Percentiles rank a stretch among this genome's conserved stretches.
Conservation (phyloP, 306 rosid species). For the Sechiopsis laciniata region DNA sequence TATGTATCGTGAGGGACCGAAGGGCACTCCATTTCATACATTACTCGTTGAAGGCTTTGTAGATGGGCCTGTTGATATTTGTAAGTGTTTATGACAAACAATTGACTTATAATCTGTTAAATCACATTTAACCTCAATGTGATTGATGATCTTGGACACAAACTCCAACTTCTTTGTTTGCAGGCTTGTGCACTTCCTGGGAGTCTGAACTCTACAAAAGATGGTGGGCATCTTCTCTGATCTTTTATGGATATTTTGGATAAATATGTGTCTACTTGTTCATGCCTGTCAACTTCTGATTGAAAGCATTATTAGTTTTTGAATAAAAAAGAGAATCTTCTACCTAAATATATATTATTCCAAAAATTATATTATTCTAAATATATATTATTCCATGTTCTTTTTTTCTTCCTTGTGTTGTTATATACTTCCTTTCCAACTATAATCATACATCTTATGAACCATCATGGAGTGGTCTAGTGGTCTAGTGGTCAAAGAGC, state of each 20-base stretch:
- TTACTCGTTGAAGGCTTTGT: slow-evolving; percentile 87
- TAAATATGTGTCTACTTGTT: not conserved
- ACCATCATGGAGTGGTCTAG: too few species aligned
- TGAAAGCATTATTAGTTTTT: not conserved
- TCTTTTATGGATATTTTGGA: not conserved
- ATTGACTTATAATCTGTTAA: too few species aligned
- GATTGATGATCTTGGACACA: slow-evolving; percentile 12
- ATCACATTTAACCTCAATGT: too few species aligned
- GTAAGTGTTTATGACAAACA: slow-evolving; percentile 50
- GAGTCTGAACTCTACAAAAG: slow-evolving; percentile 65
- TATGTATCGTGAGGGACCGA: slow-evolving; percentile 84
- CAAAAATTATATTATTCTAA: not conserved
- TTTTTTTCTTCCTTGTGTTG: not conserved
- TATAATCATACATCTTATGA: not conserved
- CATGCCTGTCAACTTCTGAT: not conserved
- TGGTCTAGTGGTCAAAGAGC: too few species aligned
- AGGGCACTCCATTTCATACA: slow-evolving; percentile 81
- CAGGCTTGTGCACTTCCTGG: slow-evolving; percentile 86
- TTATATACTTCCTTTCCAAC: not conserved
- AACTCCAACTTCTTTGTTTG: slow-evolving; percentile 25
- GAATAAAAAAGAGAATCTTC: not conserved
- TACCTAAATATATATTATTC: too few species aligned
- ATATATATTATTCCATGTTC: too few species aligned
- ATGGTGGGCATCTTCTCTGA: slow-evolving; percentile 56
- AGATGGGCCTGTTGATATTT: slow-evolving; percentile 77